phyloP scores from a whole-genome alignment of 2,329 filamentous ascomycete genomes.

The Cladophialophora immunda region DNA sequence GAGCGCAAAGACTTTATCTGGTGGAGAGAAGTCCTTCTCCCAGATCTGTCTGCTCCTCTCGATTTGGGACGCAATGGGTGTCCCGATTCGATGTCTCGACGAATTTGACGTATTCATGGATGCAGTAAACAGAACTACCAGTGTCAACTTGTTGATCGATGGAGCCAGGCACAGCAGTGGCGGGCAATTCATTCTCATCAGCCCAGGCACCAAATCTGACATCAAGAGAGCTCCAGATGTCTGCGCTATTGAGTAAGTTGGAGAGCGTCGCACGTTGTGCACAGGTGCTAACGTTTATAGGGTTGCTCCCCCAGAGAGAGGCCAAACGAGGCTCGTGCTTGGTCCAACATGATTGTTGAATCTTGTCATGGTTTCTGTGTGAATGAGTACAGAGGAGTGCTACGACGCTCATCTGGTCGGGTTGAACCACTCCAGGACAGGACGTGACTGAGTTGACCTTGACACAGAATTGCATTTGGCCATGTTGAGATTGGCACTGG shows the following conservation, averaged over 20 bases:
- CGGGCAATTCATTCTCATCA: conserved; percentile 94
- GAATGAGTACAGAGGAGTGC: not conserved
- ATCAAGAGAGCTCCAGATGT: conserved; percentile 56
- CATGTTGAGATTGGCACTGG: not conserved
- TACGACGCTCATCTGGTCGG: not conserved
- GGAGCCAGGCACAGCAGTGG: conserved; percentile 87
- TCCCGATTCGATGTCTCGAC: conserved; percentile 90
- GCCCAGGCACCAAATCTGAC: conserved; percentile 79
- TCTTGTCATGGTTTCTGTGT: not conserved
- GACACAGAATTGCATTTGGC: not conserved
- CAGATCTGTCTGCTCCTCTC: conserved; percentile 92
- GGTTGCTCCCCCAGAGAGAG: conserved; percentile 55
- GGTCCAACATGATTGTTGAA: conserved; percentile 31
- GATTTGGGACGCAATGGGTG: conserved; percentile 98
- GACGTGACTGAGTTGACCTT: not conserved
- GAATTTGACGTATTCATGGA: conserved; percentile 99
- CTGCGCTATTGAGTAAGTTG: conserved; percentile 53
- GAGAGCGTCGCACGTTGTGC: conserved; percentile 1
- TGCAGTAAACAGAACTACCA: conserved; percentile 90
- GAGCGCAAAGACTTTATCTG: conserved; percentile 89
- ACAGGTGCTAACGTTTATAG: conserved; percentile 37
- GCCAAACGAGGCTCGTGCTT: conserved; percentile 52
- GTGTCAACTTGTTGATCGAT: conserved; percentile 92
- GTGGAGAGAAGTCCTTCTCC: conserved; percentile 97
- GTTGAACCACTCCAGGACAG: not conserved